Base-by-base conservation (phyloP, 805 yeast species). In the Wickerhamiella allomyrinae region DNA sequence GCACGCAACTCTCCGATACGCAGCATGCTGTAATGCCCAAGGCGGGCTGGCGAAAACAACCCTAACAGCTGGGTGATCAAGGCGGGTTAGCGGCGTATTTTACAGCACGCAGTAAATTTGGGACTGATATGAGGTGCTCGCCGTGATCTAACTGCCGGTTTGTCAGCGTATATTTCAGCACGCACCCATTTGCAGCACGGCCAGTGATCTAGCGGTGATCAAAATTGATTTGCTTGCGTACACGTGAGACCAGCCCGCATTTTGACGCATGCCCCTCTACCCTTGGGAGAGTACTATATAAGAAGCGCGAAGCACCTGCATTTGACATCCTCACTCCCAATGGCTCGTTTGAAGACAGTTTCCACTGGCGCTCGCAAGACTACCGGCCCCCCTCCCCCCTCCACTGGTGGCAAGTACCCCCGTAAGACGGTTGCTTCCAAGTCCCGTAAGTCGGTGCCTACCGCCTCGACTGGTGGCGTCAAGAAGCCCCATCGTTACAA, bases 331-430 rank as follows among this genome's bases (percentile, higher is more conserved):
- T 27, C 21, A 47, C 20, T 23, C n/a, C 44, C 45, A 46, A 53
- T 53, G 57, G 56, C 55, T 47, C 56, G 57, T 44, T 47, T 49
- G 7, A 34, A 34, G 41, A 15, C 39, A 21, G 31, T 27, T 27
- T 25, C 43, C 41, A 61, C 46, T 61, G 79, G 79, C 87, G 87
- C 87, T 59, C 78, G 86, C 76, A 82, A 89, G 54, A 81, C 81
- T 68, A 86, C 81, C 70, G 45, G 56, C 42, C 49, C 56, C 44
- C 86, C 89, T 57, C 77, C 89, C 75, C 81, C 80, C 69, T 79
- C 89, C 55, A 80, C 91, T 55, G 86, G 89, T 70, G 93, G 93
- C 68, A 81, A 81, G 69, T 89, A 89, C 46, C 93, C 93, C 71
- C 79, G 93, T 75, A 81, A 81, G 72, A 87, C 80, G 65, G 75